Conservation (phyloP, 2,329 filamentous ascomycete species). For the Calonectria pseudoreteaudii region DNA sequence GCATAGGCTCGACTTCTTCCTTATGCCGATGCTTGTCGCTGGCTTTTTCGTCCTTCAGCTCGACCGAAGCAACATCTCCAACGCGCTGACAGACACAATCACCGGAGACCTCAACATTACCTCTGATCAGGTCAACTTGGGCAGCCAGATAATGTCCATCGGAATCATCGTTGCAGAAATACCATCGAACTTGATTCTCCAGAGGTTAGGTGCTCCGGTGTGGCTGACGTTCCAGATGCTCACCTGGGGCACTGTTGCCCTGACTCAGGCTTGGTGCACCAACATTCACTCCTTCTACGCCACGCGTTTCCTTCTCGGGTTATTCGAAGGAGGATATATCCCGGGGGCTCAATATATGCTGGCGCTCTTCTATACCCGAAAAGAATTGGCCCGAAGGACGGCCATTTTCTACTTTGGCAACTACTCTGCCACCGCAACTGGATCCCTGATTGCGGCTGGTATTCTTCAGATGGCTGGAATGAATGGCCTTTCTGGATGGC, state of each 20-base stretch:
- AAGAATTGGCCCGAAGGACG: conserved; percentile 27
- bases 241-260: conserved; percentile 30
- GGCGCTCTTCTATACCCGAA: conserved; percentile 26
- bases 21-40: conserved; percentile 59
- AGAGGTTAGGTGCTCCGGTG: conserved; percentile 31
- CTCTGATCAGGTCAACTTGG: conserved; percentile 62
- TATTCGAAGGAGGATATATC: conserved; percentile 34
- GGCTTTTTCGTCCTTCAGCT: conserved; percentile 59
- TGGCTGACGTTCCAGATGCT: conserved; percentile 35
- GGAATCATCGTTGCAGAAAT: conserved; percentile 59
- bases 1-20: conserved; percentile 45
- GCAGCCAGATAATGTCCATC: conserved; percentile 58
- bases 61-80: conserved; percentile 53
- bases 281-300: conserved; percentile 30
- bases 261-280: conserved; percentile 31
- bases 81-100: conserved; percentile 63
- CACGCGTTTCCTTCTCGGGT: conserved; percentile 26
- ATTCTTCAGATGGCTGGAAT: conserved; percentile 35
- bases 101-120: conserved; percentile 59
- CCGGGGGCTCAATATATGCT: conserved; percentile 34
- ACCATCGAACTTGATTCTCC: conserved; percentile 35
- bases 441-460: conserved; percentile 28
- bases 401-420: conserved; percentile 37
- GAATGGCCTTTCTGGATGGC: conserved; percentile 30
- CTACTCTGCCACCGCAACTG: conserved; percentile 35